Percentiles rank a stretch among this genome's conserved stretches.
These are phyloP conservation scores for Hericium erinaceus DNA, from an alignment of 768 basidiomycete genomes.

Conservation along the genomic window DNA sequence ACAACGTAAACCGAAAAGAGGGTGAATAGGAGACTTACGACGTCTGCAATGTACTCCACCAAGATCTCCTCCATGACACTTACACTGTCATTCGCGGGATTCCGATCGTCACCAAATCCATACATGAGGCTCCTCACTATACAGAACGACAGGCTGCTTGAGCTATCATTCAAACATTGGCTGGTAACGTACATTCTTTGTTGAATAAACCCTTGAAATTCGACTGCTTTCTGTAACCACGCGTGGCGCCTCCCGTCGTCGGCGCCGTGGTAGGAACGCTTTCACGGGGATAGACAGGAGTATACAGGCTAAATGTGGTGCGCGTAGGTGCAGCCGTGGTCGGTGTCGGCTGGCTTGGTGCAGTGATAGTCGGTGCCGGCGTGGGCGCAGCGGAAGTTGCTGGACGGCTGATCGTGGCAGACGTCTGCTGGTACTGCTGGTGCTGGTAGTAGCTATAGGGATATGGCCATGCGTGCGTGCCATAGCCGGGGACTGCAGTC, in stretches of 20 bases:
- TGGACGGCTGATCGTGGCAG: no score
- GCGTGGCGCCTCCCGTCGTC: constrained; percentile 29
- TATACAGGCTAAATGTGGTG: constrained; percentile 21
- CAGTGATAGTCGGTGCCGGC: no score
- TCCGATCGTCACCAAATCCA: constrained; percentile 87
- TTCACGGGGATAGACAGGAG: constrained; percentile 43
- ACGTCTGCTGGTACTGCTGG: constrained; percentile 8
- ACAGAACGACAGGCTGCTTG: neutral
- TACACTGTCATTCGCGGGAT: constrained; percentile 81
- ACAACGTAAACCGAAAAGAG: constrained; percentile 1
- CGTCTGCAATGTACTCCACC: constrained; percentile 82
- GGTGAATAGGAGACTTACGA: constrained; percentile 44
- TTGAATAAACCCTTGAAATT: constrained; percentile 68
- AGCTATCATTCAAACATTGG: neutral
- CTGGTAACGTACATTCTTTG: constrained; percentile 59
- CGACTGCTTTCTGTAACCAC: constrained; percentile 53
- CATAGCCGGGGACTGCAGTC: constrained; percentile 61
- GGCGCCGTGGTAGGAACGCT: constrained; percentile 31
- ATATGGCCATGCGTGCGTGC: constrained; percentile 49
- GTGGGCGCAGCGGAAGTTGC: no score
- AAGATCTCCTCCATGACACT: constrained; percentile 92
- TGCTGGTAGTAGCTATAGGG: constrained; percentile 46
- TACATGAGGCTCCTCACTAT: constrained; percentile 83
- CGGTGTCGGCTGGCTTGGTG: constrained; percentile 3
- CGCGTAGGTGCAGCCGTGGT: constrained; percentile 12